Percentiles rank a stretch among this genome's conserved stretches.
Evolutionary conservation across 2,329 filamentous ascomycete genomes (phyloP).

Genomic region (Penicillium paneum): DNA sequence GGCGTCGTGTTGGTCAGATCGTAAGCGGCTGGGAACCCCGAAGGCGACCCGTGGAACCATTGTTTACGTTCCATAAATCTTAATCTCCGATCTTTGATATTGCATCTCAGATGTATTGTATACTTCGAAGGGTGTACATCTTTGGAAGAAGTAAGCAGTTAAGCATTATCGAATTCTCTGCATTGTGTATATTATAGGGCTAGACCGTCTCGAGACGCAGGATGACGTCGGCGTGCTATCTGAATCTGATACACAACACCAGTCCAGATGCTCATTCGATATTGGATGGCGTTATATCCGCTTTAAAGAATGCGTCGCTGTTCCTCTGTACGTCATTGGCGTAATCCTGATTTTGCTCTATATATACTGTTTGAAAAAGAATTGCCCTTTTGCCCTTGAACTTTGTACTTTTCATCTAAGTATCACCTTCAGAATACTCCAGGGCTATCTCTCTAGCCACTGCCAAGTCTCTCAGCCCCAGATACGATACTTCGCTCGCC

Average conservation of each 20-base stretch:
- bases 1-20: not conserved
- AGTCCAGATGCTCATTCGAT: slow-evolving; percentile 6
- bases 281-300: not conserved
- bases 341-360: not conserved
- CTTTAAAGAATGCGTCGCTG: not conserved
- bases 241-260: not conserved
- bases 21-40: slow-evolving; percentile 1
- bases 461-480: slow-evolving; percentile 10
- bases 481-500: not conserved
- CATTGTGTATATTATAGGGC: not conserved
- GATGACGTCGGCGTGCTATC: slow-evolving; percentile 14
- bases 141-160: not conserved
- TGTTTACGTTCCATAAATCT: slow-evolving; percentile 8
- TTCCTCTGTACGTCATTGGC: not conserved
- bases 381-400: not conserved
- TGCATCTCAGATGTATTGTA: not conserved
- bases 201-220: slow-evolving; percentile 7
- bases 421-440: not conserved
- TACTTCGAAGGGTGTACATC: not conserved
- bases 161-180: not conserved
- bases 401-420: not conserved
- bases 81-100: not conserved
- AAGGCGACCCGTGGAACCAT: slow-evolving; percentile 10
- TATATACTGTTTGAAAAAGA: not conserved
- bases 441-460: slow-evolving; percentile 2